These are phyloP conservation scores for Kernera saxatilis DNA, from an alignment of 345 rosid species.

Conservation along the genomic window DNA sequence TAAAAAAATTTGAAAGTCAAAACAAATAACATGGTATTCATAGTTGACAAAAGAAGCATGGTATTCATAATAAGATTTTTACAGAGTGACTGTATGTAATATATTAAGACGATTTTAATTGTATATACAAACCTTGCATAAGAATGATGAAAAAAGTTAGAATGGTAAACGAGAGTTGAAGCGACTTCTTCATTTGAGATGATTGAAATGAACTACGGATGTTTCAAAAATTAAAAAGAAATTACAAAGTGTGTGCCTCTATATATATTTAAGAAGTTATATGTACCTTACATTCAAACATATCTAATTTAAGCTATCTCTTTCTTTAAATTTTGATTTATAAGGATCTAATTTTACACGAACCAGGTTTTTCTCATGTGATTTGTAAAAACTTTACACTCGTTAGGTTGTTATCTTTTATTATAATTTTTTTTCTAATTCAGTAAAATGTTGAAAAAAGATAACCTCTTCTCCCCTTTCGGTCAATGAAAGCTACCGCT, in stretches of 20 bases:
- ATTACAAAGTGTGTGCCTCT: not conserved
- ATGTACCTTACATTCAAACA: not conserved
- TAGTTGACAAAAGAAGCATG: too few species aligned
- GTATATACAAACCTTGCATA: not conserved
- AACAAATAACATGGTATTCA: too few species aligned
- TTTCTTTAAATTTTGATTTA: not conserved
- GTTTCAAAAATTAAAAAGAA: not conserved
- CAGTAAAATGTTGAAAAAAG: too few species aligned
- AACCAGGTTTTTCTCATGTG: not conserved
- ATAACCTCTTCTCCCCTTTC: too few species aligned
- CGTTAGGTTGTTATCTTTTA: not conserved
- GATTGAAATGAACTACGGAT: not conserved
- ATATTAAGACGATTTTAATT: not conserved
- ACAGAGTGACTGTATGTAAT: not conserved
- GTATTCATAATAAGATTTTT: not conserved
- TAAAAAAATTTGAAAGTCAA: too few species aligned
- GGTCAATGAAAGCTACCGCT: too few species aligned
- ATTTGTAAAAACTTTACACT: not conserved
- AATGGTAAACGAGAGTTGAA: not conserved
- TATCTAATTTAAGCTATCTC: not conserved
- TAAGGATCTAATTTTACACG: not conserved
- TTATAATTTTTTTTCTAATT: too few species aligned
- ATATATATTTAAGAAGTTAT: not conserved
- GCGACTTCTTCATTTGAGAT: not conserved
- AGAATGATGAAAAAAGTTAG: not conserved